Percentiles rank a stretch among this genome's conserved stretches.
Conservation (phyloP, 495 filamentous ascomycete species). For the Hypoxylon trugodes region DNA sequence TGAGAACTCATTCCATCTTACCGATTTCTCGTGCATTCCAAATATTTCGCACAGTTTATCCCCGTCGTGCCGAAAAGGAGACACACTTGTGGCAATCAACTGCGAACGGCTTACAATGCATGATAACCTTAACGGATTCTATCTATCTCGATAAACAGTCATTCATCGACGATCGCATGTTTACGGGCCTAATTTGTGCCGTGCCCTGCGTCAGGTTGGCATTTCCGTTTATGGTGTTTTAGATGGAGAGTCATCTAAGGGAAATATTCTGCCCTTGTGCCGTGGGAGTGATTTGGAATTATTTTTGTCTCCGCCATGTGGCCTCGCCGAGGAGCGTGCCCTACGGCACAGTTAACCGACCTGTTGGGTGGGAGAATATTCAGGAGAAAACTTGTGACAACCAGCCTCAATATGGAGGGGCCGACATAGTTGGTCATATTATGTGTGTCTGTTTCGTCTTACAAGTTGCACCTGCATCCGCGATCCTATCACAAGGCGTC, state of each 20-base stretch:
- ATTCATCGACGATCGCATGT: slow-evolving; percentile 19
- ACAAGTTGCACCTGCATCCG: slow-evolving; percentile 13
- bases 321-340: slow-evolving; percentile 1
- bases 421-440: slow-evolving; percentile 23
- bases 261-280: slow-evolving; percentile 5
- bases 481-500: slow-evolving; percentile 1
- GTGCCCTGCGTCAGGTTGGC: not conserved
- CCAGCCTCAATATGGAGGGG: slow-evolving; percentile 17
- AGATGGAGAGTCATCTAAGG: slow-evolving; percentile 24
- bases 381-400: slow-evolving; percentile 1
- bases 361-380: slow-evolving; percentile 1
- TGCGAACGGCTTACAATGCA: slow-evolving; percentile 11
- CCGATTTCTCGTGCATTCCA: not conserved
- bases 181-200: slow-evolving; percentile 19
- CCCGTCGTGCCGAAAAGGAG: slow-evolving; percentile 1
- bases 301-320: slow-evolving; percentile 9
- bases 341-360: slow-evolving; percentile 30
- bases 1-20: not conserved
- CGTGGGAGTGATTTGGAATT: slow-evolving; percentile 36
- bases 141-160: slow-evolving; percentile 31
- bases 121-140: slow-evolving; percentile 2
- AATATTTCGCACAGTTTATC: slow-evolving; percentile 5
- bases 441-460: slow-evolving; percentile 7
- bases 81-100: not conserved
- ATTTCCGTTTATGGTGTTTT: slow-evolving; percentile 16